Evolutionary conservation across 805 yeast genomes (phyloP), one percentile per base, ranked within the genome.

Genomic region (Suhomyces sp.): DNA sequence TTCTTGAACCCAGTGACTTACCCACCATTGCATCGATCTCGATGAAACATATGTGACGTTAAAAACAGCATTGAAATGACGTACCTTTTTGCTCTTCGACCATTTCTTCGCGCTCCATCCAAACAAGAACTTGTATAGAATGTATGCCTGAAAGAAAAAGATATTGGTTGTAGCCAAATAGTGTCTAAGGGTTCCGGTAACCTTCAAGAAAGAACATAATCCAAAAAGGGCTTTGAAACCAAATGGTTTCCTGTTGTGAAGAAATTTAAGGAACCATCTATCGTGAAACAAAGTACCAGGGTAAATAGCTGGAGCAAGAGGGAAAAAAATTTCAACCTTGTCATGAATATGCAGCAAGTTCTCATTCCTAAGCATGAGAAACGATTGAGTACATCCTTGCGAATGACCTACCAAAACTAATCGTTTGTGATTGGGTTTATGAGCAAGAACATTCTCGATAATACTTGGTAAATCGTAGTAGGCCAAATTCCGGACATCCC

Each of bases 21-120:
- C 65, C 98, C 98, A 91, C 97, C 98, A 93, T 29, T 77, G 72
- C 95, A 91, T 88, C 38, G 86, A 66, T 44, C 79, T 77, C 1
- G 88, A 72, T 17, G 95, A 81, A 11, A 90, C 83, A 55, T 77
- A 84, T 4, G 84, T 86, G 0, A 96, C 96, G 3, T 95, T 83
- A 55, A 88, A 90, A 5, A 90, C 60, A 44, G 91, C 88, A 59
- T 86, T 88, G 21, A 90, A 70, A 42, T 77, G 75, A 48, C 91
- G 70, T 16, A 87, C 62, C 18, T 70, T 62, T 17, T 61, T 66
- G 53, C 88, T 84, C 83, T 49, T 37, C 29, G 63, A 62, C 63
- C 97, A 93, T 19, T 83, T 66, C 10, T 57, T 56, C 49, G 88
- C 95, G 52, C 74, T 77, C 98, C 98, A 93, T 36, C 83, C 86